Percentiles rank a stretch among this genome's conserved stretches.
Evolutionary conservation across 345 rosid genomes (phyloP).

Genomic region (Salix viminalis): DNA sequence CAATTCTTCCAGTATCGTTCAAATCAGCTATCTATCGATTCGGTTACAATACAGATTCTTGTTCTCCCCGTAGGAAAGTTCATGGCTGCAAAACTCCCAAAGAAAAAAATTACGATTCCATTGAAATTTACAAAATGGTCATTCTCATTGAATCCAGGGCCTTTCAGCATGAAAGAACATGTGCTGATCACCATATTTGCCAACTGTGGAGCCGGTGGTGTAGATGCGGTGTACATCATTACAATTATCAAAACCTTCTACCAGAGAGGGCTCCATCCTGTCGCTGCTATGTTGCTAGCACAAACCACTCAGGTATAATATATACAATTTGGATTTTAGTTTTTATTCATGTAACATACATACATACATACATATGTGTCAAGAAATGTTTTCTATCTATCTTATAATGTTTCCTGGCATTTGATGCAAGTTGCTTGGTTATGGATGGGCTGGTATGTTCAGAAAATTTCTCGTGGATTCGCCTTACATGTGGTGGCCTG

Average conservation of each 20-base stretch:
- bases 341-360: too few relatives aligned
- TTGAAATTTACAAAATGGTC: constrained; percentile 41
- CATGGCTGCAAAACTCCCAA: constrained; percentile 37
- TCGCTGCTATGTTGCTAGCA: constrained; percentile 44
- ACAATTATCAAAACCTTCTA: constrained; percentile 42
- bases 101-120: constrained; percentile 15
- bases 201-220: constrained; percentile 24
- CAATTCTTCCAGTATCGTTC: constrained; percentile 37
- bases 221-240: constrained; percentile 20
- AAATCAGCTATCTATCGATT: constrained; percentile 19
- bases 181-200: constrained; percentile 45
- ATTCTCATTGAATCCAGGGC: constrained; percentile 54
- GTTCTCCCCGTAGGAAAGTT: constrained; percentile 40
- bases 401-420: background rate
- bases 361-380: background rate
- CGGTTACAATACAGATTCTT: constrained; percentile 39
- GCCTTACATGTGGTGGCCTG: constrained; percentile 94
- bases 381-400: background rate
- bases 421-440: constrained; percentile 56
- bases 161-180: constrained; percentile 46
- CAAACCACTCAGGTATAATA: constrained; percentile 66
- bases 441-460: constrained; percentile 84
- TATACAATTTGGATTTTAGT: too few relatives aligned
- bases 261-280: constrained; percentile 10
- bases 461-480: constrained; percentile 64